Base-by-base conservation (phyloP, 2,329 filamentous ascomycete species). In the Beauveria australis region DNA sequence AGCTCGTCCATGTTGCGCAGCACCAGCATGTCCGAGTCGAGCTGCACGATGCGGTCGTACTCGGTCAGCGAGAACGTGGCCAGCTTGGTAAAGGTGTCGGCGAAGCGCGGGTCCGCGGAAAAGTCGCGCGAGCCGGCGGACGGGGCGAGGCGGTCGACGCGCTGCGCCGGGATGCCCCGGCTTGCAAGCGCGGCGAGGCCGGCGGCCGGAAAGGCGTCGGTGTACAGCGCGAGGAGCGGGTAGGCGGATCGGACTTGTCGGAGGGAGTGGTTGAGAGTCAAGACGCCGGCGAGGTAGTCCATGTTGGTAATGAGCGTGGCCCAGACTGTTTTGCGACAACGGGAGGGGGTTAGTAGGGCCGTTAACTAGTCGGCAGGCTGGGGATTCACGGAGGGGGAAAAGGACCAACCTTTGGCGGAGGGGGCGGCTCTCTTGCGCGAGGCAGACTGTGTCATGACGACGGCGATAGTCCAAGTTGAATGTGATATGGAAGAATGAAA, bases 31-130 rank as follows among this genome's bases (percentile, higher is more conserved):
- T 96, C 92, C 69, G 87, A 89, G 75, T 96, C 92, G 59, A 96
- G 80, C 75, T 91, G 89, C 41, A 95, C 89, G 40, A 96, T 84
- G 46, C 91, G 83, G 28, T 87, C 80, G 75, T 92, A 96, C 71
- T 92, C 85, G 19, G 80, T 80, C 37, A 96, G 79, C 24, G 83
- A 86, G 72, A 95, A 96, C 6, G 89, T 85, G 18, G 87, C 83
- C 30, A 96, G 83, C 75, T 96, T 96, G 73, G 82, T 89, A 91
- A 91, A 96, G 79, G 88, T 92, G 74, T 95, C 90, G 75, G 91
- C 88, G 80, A 96, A 96, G 66, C 92, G 87, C 54, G 88, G 86
- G 73, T 96, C 91, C 63, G 89, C 83, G 68, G 78, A 81, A 77
- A 86, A 95, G 75, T 89, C 86, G 64, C 75, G 59, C 44, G 44